phyloP scores from a whole-genome alignment of 768 basidiomycete genomes.

The Lentinula sp. region DNA sequence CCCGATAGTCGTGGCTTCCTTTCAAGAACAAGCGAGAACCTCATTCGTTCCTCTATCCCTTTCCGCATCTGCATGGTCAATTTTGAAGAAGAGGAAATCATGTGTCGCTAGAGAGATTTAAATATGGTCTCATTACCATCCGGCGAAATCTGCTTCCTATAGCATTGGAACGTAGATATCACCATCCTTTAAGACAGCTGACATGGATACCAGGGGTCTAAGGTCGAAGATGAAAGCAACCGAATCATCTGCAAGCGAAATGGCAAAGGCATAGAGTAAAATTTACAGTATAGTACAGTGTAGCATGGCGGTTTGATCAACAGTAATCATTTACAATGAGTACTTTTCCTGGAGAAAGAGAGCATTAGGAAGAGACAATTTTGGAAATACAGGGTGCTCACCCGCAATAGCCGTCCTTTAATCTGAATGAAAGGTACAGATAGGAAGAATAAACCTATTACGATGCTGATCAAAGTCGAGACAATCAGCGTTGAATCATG shows the following conservation, averaged over 20 bases:
- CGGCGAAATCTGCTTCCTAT: too few species aligned
- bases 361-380: not conserved
- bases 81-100: not conserved
- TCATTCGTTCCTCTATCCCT: too few species aligned
- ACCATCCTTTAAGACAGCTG: too few species aligned
- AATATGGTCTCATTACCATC: too few species aligned
- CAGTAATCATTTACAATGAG: not conserved
- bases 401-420: conserved; percentile 40
- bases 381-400: conserved; percentile 17
- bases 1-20: not conserved
- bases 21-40: not conserved
- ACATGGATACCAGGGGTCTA: too few species aligned
- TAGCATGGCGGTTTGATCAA: not conserved
- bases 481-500: not conserved
- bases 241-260: not conserved
- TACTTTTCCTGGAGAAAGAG: conserved; percentile 1
- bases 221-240: too few species aligned
- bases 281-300: not conserved
- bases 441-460: conserved; percentile 43
- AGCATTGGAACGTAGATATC: too few species aligned
- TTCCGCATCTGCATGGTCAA: not conserved
- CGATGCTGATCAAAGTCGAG: conserved; percentile 29
- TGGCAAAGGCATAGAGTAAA: not conserved
- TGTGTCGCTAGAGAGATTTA: too few species aligned
- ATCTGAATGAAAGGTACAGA: conserved; percentile 46